These are phyloP conservation scores for Cryptococcus sp. DNA, from an alignment of 1,284 basidiomycete genomes.

Conservation along the genomic window DNA sequence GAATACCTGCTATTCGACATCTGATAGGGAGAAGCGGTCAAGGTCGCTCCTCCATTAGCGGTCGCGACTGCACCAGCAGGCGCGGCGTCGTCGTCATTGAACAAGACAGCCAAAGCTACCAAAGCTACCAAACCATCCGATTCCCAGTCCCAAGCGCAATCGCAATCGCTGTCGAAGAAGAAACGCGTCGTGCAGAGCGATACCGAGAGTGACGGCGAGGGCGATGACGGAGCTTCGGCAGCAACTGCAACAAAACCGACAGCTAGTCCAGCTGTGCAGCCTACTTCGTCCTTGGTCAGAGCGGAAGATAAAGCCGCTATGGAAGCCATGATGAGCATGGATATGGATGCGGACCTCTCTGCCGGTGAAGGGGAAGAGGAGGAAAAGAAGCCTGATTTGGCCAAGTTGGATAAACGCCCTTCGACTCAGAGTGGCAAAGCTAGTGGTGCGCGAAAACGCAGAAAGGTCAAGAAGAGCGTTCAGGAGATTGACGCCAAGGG, in stretches of 20 bases:
- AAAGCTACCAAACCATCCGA: background rate
- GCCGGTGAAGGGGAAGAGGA: conserved; percentile 16
- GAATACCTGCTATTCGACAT: too few relatives aligned
- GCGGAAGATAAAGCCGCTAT: conserved; percentile 46
- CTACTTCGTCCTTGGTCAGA: conserved; percentile 39
- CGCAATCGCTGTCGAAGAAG: conserved; percentile 17
- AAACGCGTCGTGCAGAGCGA: conserved; percentile 39
- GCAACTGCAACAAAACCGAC: conserved; percentile 4
- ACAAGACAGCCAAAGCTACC: conserved; percentile 3
- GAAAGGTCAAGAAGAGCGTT: conserved; percentile 46
- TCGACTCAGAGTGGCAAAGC: too few relatives aligned
- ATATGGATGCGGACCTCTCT: conserved; percentile 31
- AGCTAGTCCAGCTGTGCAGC: conserved; percentile 18
- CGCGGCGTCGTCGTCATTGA: conserved; percentile 1
- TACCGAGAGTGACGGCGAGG: conserved; percentile 36
- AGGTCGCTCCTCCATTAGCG: conserved; percentile 7
- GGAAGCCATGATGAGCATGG: conserved; percentile 51
- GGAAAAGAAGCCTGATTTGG: conserved; percentile 1
- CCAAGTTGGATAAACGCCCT: background rate
- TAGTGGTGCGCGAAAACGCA: conserved; percentile 3
- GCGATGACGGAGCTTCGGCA: background rate
- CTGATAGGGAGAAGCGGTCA: conserved; percentile 12
- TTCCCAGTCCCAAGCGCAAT: conserved; percentile 1
- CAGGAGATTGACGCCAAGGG: conserved; percentile 44
- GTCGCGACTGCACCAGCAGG: background rate